Conservation (phyloP, 192 early-diverging fungal genomes). For the Piromyces finnis region DNA sequence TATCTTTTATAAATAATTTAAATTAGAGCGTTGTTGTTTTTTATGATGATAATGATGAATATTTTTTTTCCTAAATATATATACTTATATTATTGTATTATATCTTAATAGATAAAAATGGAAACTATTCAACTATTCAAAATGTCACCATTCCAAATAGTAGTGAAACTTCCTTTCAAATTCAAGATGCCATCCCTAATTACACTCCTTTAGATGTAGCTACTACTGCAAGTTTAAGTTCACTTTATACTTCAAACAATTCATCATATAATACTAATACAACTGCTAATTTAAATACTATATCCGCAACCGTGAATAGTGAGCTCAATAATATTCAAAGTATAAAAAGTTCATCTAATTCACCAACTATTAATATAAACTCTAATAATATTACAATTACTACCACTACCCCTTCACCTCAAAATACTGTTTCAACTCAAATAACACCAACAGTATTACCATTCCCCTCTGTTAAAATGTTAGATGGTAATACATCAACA, state of each 20-base stretch:
- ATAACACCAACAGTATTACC: background rate
- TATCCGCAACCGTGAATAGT: background rate
- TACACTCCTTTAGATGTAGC: background rate
- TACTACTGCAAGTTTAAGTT: background rate
- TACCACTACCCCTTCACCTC: background rate
- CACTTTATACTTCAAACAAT: background rate
- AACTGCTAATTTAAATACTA: background rate
- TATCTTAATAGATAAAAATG: background rate
- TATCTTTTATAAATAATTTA: background rate
- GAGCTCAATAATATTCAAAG: background rate
- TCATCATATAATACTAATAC: background rate
- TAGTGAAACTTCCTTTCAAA: background rate
- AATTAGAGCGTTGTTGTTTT: background rate
- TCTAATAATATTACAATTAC: background rate
- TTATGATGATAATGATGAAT: background rate
- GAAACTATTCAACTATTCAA: background rate
- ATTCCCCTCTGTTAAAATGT: background rate
- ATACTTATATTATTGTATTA: too few species aligned
- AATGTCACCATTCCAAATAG: background rate
- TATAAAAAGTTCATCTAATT: background rate
- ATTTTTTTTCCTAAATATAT: too few species aligned
- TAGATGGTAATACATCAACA: background rate
- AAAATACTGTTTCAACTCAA: background rate
- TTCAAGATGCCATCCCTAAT: background rate
- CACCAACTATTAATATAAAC: background rate